Evolutionary conservation across 306 rosid species (phyloP), one percentile per base, ranked within the genome.

Genomic region (Echinosophora koreensis): DNA sequence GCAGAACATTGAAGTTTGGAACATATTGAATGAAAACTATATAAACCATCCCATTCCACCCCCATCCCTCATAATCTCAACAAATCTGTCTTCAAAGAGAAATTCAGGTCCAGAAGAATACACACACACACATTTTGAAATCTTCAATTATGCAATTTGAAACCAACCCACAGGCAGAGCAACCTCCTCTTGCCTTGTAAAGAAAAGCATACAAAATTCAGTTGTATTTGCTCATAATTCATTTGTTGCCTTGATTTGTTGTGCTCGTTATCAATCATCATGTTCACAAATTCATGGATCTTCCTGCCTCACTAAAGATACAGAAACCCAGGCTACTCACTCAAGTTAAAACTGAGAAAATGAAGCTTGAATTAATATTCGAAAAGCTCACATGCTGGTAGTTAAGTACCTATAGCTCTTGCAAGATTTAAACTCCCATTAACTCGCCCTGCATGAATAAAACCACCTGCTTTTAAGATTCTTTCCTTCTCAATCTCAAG

Each of bases 381-480:
- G 71, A 46, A 69, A 56, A 69, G 39, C 41, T 46, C 46, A 13
- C 34, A 34, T 12, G 54, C 39, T 22, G 37, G 51, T 64, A 47
- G 79, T 30, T 35, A 66, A 50, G 64, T 80, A 90, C 97, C 98
- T 82, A 94, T 91, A 71, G 98, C 98, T 82, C 98, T 89, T 69
- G 98, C 94, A 60, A 94, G 98, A 82, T 92, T 94, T 83, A 94
- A 87, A 87, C 89, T 91, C 83, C 98, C 98, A 87, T 94, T 94
- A 78, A 94, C 91, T 69, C 98, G 86, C 76, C 98, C 97, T 6
- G 96, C 96, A 12, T 94, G 96, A 76, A 94, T 90, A 80, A 94
- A 94, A 66, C 98, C 98, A 71, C 97, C 98, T 66, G 96, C 98
- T 84, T 90, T 94, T 59, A 88, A 32, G 81, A 94, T 94, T 85